These are phyloP conservation scores for Orbilia ellipsospora DNA, from an alignment of 2,329 filamentous ascomycete species.

Conservation along the genomic window DNA sequence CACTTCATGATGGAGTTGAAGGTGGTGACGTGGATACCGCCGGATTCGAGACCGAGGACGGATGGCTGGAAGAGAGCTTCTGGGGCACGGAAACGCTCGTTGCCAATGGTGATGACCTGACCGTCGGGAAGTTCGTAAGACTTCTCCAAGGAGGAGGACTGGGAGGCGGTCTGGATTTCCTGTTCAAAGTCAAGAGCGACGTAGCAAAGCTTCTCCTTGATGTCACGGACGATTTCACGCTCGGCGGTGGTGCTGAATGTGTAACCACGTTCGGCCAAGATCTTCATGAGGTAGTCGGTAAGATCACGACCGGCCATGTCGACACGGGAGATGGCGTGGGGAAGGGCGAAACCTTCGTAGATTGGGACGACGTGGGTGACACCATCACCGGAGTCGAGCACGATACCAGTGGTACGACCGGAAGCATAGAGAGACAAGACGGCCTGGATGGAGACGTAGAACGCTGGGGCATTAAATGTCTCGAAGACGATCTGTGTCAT, in stretches of 20 bases:
- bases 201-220: constrained; percentile 99
- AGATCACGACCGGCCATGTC: constrained; percentile 99
- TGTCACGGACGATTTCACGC: constrained; percentile 99
- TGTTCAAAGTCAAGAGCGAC: constrained; percentile 99
- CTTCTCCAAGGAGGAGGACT: constrained; percentile 99
- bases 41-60: constrained; percentile 96
- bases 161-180: constrained; percentile 99
- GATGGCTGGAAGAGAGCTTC: constrained; percentile 99
- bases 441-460: constrained; percentile 99
- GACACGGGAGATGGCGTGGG: constrained; percentile 99
- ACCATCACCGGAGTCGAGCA: constrained; percentile 99
- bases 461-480: constrained; percentile 99
- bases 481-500: constrained; percentile 99
- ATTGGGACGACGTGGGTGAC: constrained; percentile 99
- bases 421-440: constrained; percentile 99
- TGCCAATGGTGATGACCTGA: constrained; percentile 99
- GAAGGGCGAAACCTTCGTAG: constrained; percentile 99
- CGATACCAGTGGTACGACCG: constrained; percentile 99
- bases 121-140: constrained; percentile 99
- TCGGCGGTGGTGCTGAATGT: constrained; percentile 99
- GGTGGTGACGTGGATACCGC: constrained; percentile 99
- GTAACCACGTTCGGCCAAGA: constrained; percentile 98
- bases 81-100: constrained; percentile 99
- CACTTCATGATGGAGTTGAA: constrained; percentile 99
- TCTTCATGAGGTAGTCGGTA: constrained; percentile 99